Evolutionary conservation across 2,329 filamentous ascomycete genomes (phyloP).

Genomic region (Chaetomiaceae sp.): DNA sequence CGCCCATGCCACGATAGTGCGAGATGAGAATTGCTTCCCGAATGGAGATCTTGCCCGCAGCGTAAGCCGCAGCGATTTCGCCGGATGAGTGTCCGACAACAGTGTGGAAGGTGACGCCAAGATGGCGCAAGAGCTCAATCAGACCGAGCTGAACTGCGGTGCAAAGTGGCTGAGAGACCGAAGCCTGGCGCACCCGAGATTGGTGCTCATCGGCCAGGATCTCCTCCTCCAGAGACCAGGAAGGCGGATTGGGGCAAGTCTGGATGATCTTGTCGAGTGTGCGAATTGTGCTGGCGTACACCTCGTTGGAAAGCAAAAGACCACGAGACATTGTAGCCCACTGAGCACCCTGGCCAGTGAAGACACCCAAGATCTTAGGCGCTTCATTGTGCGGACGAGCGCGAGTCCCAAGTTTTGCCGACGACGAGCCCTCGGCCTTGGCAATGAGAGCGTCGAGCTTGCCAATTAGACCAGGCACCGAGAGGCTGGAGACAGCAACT

Average conservation of each 20-base stretch:
- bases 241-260: constrained; percentile 21
- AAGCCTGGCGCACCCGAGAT: constrained; percentile 32
- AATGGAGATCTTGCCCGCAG: constrained; percentile 31
- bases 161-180: constrained; percentile 45
- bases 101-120: constrained; percentile 26
- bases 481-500: constrained; percentile 25
- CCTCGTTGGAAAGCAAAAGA: constrained; percentile 25
- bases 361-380: constrained; percentile 30
- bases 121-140: constrained; percentile 25
- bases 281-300: constrained; percentile 31
- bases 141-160: constrained; percentile 48
- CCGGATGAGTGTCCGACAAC: constrained; percentile 39
- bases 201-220: constrained; percentile 26
- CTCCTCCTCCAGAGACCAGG: constrained; percentile 32
- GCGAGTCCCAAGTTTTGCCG: constrained; percentile 20
- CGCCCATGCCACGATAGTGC: constrained; percentile 36
- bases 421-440: constrained; percentile 3
- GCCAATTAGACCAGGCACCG: constrained; percentile 20
- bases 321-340: constrained; percentile 37
- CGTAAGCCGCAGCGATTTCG: constrained; percentile 41
- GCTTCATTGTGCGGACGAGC: constrained; percentile 14
- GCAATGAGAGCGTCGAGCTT: constrained; percentile 25
- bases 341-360: constrained; percentile 42
- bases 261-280: constrained; percentile 29
- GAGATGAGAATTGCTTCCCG: constrained; percentile 35